Evolutionary conservation across 768 basidiomycete genomes (phyloP), one percentile per base, ranked within the genome.

Genomic region (Calocera viscosa): DNA sequence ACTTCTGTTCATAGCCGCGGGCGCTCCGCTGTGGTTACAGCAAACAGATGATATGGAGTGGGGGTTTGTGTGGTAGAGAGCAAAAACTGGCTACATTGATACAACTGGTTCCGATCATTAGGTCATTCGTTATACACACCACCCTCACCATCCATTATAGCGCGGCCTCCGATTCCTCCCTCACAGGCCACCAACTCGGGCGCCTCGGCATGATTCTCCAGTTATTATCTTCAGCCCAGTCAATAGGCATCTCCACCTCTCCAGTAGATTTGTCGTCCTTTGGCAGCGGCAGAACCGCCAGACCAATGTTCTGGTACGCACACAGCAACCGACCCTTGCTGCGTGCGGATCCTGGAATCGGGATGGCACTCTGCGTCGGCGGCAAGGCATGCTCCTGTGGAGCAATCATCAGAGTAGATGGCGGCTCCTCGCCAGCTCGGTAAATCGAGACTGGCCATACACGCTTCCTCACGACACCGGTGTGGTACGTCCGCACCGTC

Each of bases 401-500:
- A 14, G 68, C n/a, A 11, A 64, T 11, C 69, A 65, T 32, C 71
- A 64, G 22, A 33, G 40, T 32, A 1, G 26, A 22, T 14, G 64
- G 64, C 26, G 19, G 39, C 80, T 71, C 67, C 66, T 79, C 73
- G 28, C 75, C 72, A 60, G 75, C 70, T 53, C 78, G 69, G 68
- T 83, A 80, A 34, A 94, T 77, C 1, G 78, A 70, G n/a, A 97
- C 83, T 1, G 94, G 94, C 12, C 93, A 77, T 34, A 94, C 89
- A 14, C 96, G 85, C 75, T 97, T 98, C 69, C 96, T 82, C 47
- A 96, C 79, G 30, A 88, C 81, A 12, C 96, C 96, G 5, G 89
- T 97, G 75, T 97, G 93, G 75, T 95, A 95, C 39, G 95, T 97
- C 64, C 96, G 84, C 5, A 96, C 94, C 0, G 94, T 97, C 41